A percentile compares a stretch with the other conserved stretches of the same genome.
phyloP scores from a whole-genome alignment of 176 grass and related monocot species.

The Rhynchospora breviuscula region DNA sequence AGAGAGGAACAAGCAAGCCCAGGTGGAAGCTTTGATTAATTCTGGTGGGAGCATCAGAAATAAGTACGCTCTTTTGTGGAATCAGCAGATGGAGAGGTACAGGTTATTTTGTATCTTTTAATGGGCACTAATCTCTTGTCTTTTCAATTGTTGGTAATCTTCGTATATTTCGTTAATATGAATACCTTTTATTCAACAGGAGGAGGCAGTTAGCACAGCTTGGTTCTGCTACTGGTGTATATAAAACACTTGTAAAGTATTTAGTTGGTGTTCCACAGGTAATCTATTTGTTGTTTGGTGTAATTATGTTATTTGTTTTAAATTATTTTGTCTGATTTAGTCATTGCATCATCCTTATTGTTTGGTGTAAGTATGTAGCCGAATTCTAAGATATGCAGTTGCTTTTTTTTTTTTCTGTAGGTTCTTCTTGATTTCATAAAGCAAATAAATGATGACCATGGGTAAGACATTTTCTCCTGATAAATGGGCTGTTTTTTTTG shows the following conservation, averaged over 20 bases:
- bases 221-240: constrained; percentile 95
- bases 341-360: not conserved
- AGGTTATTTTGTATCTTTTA: not conserved
- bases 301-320: constrained; percentile 1
- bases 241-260: constrained; percentile 98
- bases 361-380: not conserved
- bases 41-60: constrained; percentile 74
- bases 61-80: constrained; percentile 75
- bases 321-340: not conserved
- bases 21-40: constrained; percentile 73
- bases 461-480: constrained; percentile 39
- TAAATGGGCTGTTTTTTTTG: not conserved
- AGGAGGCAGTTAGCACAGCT: constrained; percentile 84
- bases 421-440: constrained; percentile 93
- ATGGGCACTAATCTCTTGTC: not conserved
- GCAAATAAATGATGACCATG: constrained; percentile 95
- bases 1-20: constrained; percentile 88
- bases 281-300: constrained; percentile 5
- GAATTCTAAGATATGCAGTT: constrained; percentile 18
- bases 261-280: constrained; percentile 98
- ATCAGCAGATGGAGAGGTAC: constrained; percentile 98
- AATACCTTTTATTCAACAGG: constrained; percentile 35
- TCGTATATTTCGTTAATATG: constrained; percentile 17
- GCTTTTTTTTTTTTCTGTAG: constrained; percentile 38
- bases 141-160: not conserved